Conservation (phyloP, 352 stramenopile genomes). For the Phytophthora rubi region DNA sequence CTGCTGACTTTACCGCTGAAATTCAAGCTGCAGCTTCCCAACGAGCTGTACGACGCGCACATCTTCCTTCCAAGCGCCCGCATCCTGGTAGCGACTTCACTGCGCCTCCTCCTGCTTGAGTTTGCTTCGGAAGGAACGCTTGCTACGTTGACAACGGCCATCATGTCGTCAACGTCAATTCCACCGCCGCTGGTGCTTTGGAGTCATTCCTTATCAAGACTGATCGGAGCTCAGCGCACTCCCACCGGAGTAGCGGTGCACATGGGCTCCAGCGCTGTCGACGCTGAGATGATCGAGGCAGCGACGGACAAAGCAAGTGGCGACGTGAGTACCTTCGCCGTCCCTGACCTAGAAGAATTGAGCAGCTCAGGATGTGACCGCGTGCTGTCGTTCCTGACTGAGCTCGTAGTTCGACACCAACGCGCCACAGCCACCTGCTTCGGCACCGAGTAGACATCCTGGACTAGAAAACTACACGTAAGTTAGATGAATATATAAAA, state of each 20-base stretch:
- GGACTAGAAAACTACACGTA: slow-evolving; percentile 20
- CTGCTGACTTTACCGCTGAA: slow-evolving; percentile 61
- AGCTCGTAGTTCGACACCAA: slow-evolving; percentile 36
- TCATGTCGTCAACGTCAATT: slow-evolving; percentile 42
- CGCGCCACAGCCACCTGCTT: slow-evolving; percentile 33
- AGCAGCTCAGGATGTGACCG: slow-evolving; percentile 25
- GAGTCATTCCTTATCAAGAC: slow-evolving; percentile 35
- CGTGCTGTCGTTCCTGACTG: slow-evolving; percentile 30
- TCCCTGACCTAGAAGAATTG: slow-evolving; percentile 37
- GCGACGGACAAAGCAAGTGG: slow-evolving; percentile 19
- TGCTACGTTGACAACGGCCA: slow-evolving; percentile 36
- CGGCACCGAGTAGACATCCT: slow-evolving; percentile 17
- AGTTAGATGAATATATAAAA: slow-evolving; percentile 7
- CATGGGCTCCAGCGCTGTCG: slow-evolving; percentile 24
- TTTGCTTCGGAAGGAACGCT: slow-evolving; percentile 39
- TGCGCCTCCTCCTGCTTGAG: slow-evolving; percentile 65
- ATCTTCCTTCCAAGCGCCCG: slow-evolving; percentile 70
- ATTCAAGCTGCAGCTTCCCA: slow-evolving; percentile 54
- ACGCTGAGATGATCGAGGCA: slow-evolving; percentile 14
- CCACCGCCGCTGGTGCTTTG: slow-evolving; percentile 36
- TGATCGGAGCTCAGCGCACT: slow-evolving; percentile 33
- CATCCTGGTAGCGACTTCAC: slow-evolving; percentile 75
- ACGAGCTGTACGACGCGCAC: slow-evolving; percentile 83
- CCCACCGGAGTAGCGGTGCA: slow-evolving; percentile 31
- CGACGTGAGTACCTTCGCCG: slow-evolving; percentile 27